A percentile compares a stretch with the other conserved stretches of the same genome.
phyloP scores from a whole-genome alignment of 768 basidiomycete species.

The Chalciporus piperatus region DNA sequence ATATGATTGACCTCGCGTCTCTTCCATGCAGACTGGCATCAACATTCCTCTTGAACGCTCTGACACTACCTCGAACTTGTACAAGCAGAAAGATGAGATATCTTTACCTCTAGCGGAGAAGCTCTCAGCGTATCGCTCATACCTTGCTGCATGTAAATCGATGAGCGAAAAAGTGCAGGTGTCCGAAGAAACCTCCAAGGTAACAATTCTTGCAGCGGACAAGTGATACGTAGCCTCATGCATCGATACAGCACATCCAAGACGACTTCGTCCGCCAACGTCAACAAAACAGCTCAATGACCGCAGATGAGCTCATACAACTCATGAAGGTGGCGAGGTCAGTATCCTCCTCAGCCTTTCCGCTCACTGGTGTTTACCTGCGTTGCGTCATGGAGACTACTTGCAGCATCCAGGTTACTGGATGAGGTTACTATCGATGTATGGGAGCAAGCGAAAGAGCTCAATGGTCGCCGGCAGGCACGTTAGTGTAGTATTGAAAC shows the following conservation, averaged over 20 bases:
- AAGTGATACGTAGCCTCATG: neutral
- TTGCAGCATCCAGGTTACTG: conserved; percentile 61
- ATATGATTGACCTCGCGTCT: neutral
- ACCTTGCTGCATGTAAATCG: conserved; percentile 57
- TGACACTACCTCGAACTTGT: conserved; percentile 37
- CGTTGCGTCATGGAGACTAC: neutral
- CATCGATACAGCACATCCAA: conserved; percentile 58
- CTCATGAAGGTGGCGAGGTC: conserved; percentile 72
- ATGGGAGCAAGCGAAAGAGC: conserved; percentile 64
- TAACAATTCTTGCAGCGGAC: conserved; percentile 23
- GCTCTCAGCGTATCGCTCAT: conserved; percentile 53
- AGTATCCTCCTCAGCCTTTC: conserved; percentile 11
- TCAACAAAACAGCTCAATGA: conserved; percentile 36
- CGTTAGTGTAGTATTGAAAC: conserved; percentile 5
- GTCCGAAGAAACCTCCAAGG: conserved; percentile 57
- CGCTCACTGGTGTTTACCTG: conserved; percentile 1
- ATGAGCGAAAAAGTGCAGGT: conserved; percentile 49
- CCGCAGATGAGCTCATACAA: conserved; percentile 62
- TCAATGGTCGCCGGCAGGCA: conserved; percentile 47
- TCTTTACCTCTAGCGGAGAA: conserved; percentile 44
- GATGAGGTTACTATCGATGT: conserved; percentile 50
- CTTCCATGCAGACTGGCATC: conserved; percentile 52
- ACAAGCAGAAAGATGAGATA: conserved; percentile 46
- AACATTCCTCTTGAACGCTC: conserved; percentile 47
- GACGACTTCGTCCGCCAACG: conserved; percentile 62